A percentile compares a stretch with the other conserved stretches of the same genome.
These are phyloP conservation scores for Talaromyces sp. DNA, from an alignment of 2,329 filamentous ascomycete genomes.

Conservation along the genomic window DNA sequence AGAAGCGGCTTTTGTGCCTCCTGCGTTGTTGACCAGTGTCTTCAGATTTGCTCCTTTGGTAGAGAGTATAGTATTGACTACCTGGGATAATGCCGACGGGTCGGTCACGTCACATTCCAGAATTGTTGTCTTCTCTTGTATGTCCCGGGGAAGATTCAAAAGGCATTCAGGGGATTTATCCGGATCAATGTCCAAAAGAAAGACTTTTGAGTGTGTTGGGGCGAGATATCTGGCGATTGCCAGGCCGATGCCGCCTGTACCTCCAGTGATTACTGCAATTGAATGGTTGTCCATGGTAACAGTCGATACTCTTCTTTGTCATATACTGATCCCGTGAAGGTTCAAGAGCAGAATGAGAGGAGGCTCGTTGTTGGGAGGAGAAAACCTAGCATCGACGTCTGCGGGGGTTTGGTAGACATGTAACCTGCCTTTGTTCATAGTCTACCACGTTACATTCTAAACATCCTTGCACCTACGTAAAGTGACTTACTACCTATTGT, in stretches of 20 bases:
- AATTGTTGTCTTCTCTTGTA: constrained; percentile 15
- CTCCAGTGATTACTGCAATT: constrained; percentile 25
- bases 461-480: background rate
- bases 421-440: background rate
- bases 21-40: constrained; percentile 27
- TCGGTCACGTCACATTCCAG: constrained; percentile 24
- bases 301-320: too few relatives aligned
- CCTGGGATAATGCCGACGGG: constrained; percentile 15
- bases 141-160: constrained; percentile 14
- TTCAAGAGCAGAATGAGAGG: background rate
- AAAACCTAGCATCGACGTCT: background rate
- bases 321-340: background rate
- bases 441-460: background rate
- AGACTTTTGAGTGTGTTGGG: constrained; percentile 19
- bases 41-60: constrained; percentile 12
- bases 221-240: constrained; percentile 23
- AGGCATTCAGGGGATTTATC: constrained; percentile 15
- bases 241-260: constrained; percentile 23
- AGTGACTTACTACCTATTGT: background rate
- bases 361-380: background rate
- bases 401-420: background rate
- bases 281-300: background rate
- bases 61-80: constrained; percentile 12
- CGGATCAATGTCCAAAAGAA: constrained; percentile 22
- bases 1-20: constrained; percentile 21